Base-by-base conservation (phyloP, 345 rosid genomes). In the Brassica incana region DNA sequence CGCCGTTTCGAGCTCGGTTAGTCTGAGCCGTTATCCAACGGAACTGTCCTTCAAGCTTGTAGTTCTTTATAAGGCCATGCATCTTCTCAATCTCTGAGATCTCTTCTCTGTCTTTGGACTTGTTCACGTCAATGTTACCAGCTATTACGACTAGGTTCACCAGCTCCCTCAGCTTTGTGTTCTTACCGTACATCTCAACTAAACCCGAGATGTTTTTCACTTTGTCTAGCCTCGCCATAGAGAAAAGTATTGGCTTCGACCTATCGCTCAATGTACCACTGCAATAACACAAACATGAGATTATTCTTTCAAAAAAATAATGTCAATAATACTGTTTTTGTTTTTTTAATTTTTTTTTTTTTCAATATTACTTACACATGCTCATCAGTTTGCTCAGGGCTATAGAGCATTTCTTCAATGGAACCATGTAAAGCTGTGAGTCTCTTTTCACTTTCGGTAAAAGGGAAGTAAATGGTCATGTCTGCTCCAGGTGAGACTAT, bases 401-500 rank as follows among this genome's bases (percentile, higher is more conserved):
- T 89, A 81, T 71, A 92, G 62, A 93, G 73, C 88, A 96, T 82
- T 75, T 86, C 85, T 83, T 96, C 97, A 63, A 96, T 92, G 25
- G 95, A 88, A 65, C 90, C 91, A 85, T 93, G 99, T 6, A 96
- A 75, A 8, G 97, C 85, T 11, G 98, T 87, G 66, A 96, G 95
- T 74, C 99, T 86, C 62, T 83, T 88, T 50, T 80, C 78, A 82
- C 85, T 85, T 15, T 89, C 92, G 27, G 56, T 84, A 77, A 78
- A 93, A 4, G 99, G 95, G 85, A 93, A 93, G 78, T 95, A 95
- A 67, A 95, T 95, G 73, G 86, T 74, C 98, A 93, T 91, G 84
- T 95, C 99, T 3, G 97, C 95, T n/a, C 99, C 99, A 0, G 97
- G 98, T 40, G 99, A 95, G 69, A 95, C 99, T 75, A 95, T 95